Percentiles rank a stretch among this genome's conserved stretches.
Conservation (phyloP, 306 rosid genomes). For the Gynostemma pentaphyllum region DNA sequence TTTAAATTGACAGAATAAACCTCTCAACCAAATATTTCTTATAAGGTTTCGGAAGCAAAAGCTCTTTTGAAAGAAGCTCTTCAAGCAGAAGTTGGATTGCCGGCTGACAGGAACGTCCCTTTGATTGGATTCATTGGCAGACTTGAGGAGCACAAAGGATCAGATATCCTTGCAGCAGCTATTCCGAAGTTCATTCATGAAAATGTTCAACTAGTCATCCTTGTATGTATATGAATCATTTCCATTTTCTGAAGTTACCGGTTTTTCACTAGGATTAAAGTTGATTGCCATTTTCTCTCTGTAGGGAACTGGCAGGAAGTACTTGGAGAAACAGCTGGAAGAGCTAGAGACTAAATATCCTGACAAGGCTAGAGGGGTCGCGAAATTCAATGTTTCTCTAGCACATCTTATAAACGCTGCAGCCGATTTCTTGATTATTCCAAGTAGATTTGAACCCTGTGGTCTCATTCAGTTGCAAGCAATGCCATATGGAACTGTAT, state of each 20-base stretch:
- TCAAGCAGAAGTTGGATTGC: constrained; percentile 93
- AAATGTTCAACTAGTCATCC: constrained; percentile 65
- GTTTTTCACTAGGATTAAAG: constrained; percentile 1
- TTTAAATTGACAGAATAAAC: background rate
- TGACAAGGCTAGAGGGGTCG: constrained; percentile 26
- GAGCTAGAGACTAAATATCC: constrained; percentile 28
- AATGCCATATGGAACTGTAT: constrained; percentile 42
- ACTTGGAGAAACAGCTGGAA: constrained; percentile 24
- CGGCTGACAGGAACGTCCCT: constrained; percentile 60
- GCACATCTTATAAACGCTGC: constrained; percentile 37
- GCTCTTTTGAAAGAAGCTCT: constrained; percentile 75
- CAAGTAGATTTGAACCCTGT: constrained; percentile 46
- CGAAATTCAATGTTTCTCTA: constrained; percentile 27
- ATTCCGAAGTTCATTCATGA: constrained; percentile 47
- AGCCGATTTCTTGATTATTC: constrained; percentile 29
- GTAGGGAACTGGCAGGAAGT: constrained; percentile 40
- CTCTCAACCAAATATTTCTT: constrained; percentile 1
- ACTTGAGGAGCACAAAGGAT: constrained; percentile 96
- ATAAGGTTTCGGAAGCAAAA: constrained; percentile 58
- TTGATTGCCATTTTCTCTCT: constrained; percentile 6
- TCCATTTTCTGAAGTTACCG: background rate
- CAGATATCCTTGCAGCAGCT: constrained; percentile 82
- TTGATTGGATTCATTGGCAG: constrained; percentile 81
- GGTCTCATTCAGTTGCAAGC: constrained; percentile 49
- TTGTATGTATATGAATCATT: constrained; percentile 32